Evolutionary conservation across 352 stramenopile genomes (phyloP).

Genomic region (Thalassiosira hispida): DNA sequence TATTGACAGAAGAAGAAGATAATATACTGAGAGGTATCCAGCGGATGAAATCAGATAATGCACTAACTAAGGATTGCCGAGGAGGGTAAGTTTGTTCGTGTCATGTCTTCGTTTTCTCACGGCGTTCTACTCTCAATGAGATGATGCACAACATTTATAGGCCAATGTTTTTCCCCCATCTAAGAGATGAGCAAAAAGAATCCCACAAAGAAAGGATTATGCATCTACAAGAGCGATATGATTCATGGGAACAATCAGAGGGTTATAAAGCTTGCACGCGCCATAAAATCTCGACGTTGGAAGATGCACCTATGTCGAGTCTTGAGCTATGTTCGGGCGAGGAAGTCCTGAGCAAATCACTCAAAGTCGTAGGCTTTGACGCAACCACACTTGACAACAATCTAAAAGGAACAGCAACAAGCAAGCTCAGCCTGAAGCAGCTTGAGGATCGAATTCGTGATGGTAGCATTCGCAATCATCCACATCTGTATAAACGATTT

Average conservation of each 20-base stretch:
- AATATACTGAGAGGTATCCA: slow-evolving; percentile 13
- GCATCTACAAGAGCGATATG: neutral
- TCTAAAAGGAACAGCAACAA: slow-evolving; percentile 18
- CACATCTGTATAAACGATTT: slow-evolving; percentile 19
- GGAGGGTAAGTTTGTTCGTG: slow-evolving; percentile 19
- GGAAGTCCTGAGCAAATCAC: slow-evolving; percentile 4
- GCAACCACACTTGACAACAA: slow-evolving; percentile 23
- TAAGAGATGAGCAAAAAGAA: slow-evolving; percentile 10
- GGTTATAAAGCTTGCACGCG: slow-evolving; percentile 2
- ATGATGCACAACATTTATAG: neutral
- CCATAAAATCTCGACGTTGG: neutral
- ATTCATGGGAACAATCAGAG: slow-evolving; percentile 5
- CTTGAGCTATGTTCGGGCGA: slow-evolving; percentile 26
- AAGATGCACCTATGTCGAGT: neutral
- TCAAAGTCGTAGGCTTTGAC: neutral
- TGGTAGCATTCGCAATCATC: slow-evolving; percentile 8
- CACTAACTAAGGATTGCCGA: slow-evolving; percentile 2
- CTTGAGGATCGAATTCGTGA: slow-evolving; percentile 2
- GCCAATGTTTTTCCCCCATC: slow-evolving; percentile 20
- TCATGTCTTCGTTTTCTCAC: slow-evolving; percentile 6
- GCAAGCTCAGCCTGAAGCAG: slow-evolving; percentile 8
- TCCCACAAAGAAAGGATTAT: neutral
- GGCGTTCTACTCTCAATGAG: neutral
- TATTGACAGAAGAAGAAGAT: slow-evolving; percentile 15
- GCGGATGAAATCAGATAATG: slow-evolving; percentile 9